Percentiles rank a stretch among this genome's conserved stretches.
These are phyloP conservation scores for Tetrahymena elliotti DNA, from an alignment of 73 alveolate species.

Conservation along the genomic window DNA sequence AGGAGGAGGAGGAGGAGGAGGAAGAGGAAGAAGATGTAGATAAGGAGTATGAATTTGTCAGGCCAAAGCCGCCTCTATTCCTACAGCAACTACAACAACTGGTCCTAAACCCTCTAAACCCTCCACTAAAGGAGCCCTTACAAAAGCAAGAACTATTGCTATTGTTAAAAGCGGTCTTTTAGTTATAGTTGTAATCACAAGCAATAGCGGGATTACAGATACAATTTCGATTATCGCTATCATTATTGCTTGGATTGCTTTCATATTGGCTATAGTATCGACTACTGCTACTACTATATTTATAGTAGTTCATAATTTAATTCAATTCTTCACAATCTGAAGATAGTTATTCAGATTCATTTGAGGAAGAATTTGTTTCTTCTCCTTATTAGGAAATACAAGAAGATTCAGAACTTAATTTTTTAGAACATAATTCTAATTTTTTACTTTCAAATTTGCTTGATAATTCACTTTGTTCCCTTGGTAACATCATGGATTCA, in stretches of 20 bases:
- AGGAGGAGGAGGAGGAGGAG: not conserved
- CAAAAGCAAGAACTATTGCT: not conserved
- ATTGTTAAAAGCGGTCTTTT: not conserved
- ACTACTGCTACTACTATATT: not conserved
- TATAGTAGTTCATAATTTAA: not conserved
- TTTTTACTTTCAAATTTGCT: not conserved
- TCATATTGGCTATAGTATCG: not conserved
- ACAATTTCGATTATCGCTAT: not conserved
- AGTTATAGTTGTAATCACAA: not conserved
- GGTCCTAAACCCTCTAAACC: not conserved
- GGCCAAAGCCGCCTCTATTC: not conserved
- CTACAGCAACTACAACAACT: not conserved
- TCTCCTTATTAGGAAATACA: not conserved
- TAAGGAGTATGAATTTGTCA: not conserved
- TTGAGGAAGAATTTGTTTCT: not conserved
- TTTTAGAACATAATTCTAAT: not conserved
- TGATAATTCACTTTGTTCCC: not conserved
- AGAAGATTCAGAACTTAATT: not conserved
- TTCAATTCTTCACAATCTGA: not conserved
- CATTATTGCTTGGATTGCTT: not conserved
- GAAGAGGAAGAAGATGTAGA: not conserved
- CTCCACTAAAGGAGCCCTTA: not conserved
- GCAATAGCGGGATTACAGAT: not conserved
- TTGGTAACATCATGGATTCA: not conserved
- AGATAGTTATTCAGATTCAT: not conserved